Conservation (phyloP, 2,329 filamentous ascomycete genomes). For the Spiromastix sp. region DNA sequence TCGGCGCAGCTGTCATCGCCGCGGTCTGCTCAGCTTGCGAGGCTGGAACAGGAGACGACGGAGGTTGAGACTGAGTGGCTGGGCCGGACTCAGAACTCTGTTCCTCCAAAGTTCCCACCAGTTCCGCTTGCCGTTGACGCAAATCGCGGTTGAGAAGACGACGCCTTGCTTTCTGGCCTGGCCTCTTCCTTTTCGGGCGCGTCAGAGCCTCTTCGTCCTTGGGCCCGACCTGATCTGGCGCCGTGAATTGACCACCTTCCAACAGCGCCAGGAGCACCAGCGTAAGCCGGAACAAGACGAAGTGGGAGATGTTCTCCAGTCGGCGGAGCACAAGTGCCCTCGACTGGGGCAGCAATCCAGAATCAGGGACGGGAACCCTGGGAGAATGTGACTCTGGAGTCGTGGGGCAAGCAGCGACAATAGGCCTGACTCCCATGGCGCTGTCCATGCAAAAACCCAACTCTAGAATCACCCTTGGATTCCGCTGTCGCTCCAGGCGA, state of each 20-base stretch:
- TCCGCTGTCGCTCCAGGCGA: conserved; percentile 7
- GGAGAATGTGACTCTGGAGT: conserved; percentile 11
- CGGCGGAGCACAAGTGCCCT: conserved; percentile 14
- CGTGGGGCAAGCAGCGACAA: conserved; percentile 10
- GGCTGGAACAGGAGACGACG: conserved; percentile 3
- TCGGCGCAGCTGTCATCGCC: background rate
- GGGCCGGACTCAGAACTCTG: conserved; percentile 3
- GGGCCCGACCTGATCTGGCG: conserved; percentile 3
- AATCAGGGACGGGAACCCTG: conserved; percentile 11
- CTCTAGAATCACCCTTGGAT: conserved; percentile 2
- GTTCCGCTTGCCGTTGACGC: conserved; percentile 6
- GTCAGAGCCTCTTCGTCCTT: conserved; percentile 3
- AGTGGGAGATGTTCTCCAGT: conserved; percentile 13
- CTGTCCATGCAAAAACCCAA: conserved; percentile 7
- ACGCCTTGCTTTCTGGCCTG: conserved; percentile 7
- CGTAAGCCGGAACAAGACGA: conserved; percentile 8
- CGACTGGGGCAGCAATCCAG: conserved; percentile 7
- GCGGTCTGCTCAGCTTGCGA: background rate
- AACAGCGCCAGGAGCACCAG: conserved; percentile 5
- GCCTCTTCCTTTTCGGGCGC: conserved; percentile 5
- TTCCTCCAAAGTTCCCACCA: conserved; percentile 5
- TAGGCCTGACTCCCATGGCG: conserved; percentile 6
- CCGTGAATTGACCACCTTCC: conserved; percentile 5
- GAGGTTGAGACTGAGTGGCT: background rate
- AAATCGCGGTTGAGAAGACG: conserved; percentile 6